Evolutionary conservation across 345 rosid species (phyloP).

Genomic region (Eucalyptus pauciflora): DNA sequence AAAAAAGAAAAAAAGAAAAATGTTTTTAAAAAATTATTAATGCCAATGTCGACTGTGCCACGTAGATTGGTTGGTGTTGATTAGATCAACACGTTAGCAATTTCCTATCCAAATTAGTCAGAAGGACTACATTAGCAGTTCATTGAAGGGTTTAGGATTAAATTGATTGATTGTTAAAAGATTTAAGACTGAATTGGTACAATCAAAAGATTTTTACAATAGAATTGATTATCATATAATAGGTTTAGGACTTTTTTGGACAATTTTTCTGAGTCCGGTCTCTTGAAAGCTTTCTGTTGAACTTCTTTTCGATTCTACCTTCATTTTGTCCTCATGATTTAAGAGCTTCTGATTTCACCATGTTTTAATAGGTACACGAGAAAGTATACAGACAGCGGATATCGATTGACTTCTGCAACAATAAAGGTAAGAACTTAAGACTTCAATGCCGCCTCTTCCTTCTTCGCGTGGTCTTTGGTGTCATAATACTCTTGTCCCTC

Average conservation of each 20-base stretch:
- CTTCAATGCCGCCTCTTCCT: not conserved
- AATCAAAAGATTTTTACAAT: too few species aligned
- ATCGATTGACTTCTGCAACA: conserved; percentile 4
- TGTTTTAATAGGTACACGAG: not conserved
- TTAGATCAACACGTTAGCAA: rapidly evolving
- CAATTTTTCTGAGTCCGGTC: rapidly evolving
- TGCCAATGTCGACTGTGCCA: rapidly evolving
- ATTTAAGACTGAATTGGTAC: rapidly evolving
- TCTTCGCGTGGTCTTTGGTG: not conserved
- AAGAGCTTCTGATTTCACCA: not conserved
- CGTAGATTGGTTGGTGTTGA: rapidly evolving
- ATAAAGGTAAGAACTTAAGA: not conserved
- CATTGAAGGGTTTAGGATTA: rapidly evolving
- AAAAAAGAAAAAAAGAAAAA: too few species aligned
- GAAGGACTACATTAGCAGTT: rapidly evolving
- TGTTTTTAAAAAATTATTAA: too few species aligned
- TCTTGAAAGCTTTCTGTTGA: not conserved
- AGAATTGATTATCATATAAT: rapidly evolving
- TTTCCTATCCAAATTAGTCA: rapidly evolving
- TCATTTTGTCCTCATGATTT: not conserved
- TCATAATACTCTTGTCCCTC: not conserved
- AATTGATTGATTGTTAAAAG: rapidly evolving
- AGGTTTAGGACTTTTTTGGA: too few species aligned
- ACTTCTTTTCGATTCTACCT: not conserved
- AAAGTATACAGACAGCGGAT: not conserved